These are phyloP conservation scores for Phytopythium helicoides DNA, from an alignment of 352 stramenopile species.

Conservation along the genomic window DNA sequence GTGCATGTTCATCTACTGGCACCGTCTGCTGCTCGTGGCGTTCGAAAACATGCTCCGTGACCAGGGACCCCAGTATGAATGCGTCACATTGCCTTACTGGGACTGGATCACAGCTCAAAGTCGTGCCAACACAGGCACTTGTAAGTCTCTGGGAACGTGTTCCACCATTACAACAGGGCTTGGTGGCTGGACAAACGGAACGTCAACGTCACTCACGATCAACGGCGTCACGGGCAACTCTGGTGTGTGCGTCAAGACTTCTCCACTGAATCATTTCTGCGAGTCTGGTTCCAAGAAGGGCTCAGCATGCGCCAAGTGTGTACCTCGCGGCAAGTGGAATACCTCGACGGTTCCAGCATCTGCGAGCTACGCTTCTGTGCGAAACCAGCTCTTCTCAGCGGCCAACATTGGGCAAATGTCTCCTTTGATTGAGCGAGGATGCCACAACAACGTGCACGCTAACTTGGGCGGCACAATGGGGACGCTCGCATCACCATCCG, in stretches of 20 bases:
- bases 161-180: slow-evolving; percentile 39
- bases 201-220: slow-evolving; percentile 27
- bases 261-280: slow-evolving; percentile 59
- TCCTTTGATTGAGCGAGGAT: slow-evolving; percentile 33
- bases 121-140: slow-evolving; percentile 30
- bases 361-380: slow-evolving; percentile 43
- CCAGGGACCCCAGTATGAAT: slow-evolving; percentile 46
- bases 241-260: slow-evolving; percentile 34
- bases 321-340: slow-evolving; percentile 48
- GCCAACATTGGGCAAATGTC: slow-evolving; percentile 59
- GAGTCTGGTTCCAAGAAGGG: slow-evolving; percentile 20
- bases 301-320: slow-evolving; percentile 31
- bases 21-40: slow-evolving; percentile 53
- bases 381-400: slow-evolving; percentile 43
- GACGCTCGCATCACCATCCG: slow-evolving; percentile 41
- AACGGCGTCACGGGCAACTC: slow-evolving; percentile 30
- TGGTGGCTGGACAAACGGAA: slow-evolving; percentile 23
- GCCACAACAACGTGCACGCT: slow-evolving; percentile 62
- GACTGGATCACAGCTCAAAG: slow-evolving; percentile 64
- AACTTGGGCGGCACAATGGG: slow-evolving; percentile 43
- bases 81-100: slow-evolving; percentile 80
- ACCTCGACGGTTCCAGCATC: slow-evolving; percentile 20
- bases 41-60: slow-evolving; percentile 86
- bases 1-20: slow-evolving; percentile 87
- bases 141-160: slow-evolving; percentile 41